Base-by-base conservation (phyloP, 2,329 filamentous ascomycete genomes). In the Alternaria gansuensis region DNA sequence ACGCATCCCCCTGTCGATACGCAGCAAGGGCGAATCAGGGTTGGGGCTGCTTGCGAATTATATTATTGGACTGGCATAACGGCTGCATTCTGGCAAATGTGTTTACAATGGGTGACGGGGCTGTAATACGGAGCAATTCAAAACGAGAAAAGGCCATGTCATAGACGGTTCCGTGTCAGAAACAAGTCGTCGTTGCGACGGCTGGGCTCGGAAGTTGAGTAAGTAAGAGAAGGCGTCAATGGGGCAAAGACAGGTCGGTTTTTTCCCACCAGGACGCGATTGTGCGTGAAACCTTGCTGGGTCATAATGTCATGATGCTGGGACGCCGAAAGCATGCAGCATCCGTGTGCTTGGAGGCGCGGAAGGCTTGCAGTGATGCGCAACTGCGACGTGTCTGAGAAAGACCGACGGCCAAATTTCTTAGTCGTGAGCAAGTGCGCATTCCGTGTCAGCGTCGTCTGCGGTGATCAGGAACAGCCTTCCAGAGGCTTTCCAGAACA, bases 361-460 rank as follows among this genome's bases (percentile, higher is more conserved):
- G 68, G 70, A 66, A 67, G 71, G 70, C 68, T 68, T 74, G 71
- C 66, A 72, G 66, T 59, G 65, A 75, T 72, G 64, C 65, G 63
- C 56, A 53, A 62, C 64, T 65, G 68, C 65, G 63, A 69, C 69
- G 57, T 58, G 68, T 71, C 59, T 68, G 63, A 67, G 63, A 44
- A 48, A 24, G 43, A 57, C 54, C 54, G 48, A 59, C 59, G 63
- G 56, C 62, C 60, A 55, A 62, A 59, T 62, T 50, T 66, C 52
- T 36, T 51, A 24, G 33, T 21, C 26, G 41, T 36, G 46, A 56
- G 9, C 5, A 31, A 23, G 43, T 39, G 52, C 33, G 52, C 57
- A 55, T 59, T 51, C 37, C 54, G 64, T 45, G 57, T 66, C 61
- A 62, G 60, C 58, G 34, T 53, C 17, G 44, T 51, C 54, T 54